These are phyloP conservation scores for Myotisia sp. DNA, from an alignment of 2,329 filamentous ascomycete species.

Conservation along the genomic window DNA sequence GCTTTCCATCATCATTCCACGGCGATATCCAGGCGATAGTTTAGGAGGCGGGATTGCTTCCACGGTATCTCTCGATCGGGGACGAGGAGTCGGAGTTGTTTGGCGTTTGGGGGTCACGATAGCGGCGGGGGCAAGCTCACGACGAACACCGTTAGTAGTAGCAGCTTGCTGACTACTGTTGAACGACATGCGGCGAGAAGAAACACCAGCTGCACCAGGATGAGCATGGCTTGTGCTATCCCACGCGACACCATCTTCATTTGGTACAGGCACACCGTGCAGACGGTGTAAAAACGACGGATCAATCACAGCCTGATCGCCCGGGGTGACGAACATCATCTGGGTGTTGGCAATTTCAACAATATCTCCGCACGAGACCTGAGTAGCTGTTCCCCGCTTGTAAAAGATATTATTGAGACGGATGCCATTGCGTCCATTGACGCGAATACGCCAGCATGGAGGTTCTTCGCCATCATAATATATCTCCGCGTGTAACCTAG, in stretches of 20 bases:
- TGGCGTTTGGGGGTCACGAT: slow-evolving; percentile 30
- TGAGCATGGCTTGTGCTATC: slow-evolving; percentile 28
- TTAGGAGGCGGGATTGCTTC: slow-evolving; percentile 14
- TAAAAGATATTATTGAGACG: slow-evolving; percentile 63
- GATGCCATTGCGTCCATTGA: slow-evolving; percentile 84
- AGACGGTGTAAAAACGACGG: slow-evolving; percentile 54
- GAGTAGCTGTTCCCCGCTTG: slow-evolving; percentile 50
- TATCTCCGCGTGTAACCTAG: slow-evolving; percentile 61
- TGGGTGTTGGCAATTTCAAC: slow-evolving; percentile 85
- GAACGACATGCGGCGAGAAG: slow-evolving; percentile 4
- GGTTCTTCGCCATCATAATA: slow-evolving; percentile 53
- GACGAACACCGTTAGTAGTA: slow-evolving; percentile 8
- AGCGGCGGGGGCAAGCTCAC: slow-evolving; percentile 2
- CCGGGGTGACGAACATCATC: slow-evolving; percentile 97
- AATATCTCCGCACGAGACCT: slow-evolving; percentile 72
- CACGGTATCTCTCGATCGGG: slow-evolving; percentile 10
- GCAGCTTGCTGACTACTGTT: slow-evolving; percentile 16
- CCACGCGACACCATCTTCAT: slow-evolving; percentile 25
- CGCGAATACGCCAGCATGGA: slow-evolving; percentile 63
- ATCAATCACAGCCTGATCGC: slow-evolving; percentile 55
- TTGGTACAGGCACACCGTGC: slow-evolving; percentile 24
- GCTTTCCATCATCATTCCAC: slow-evolving; percentile 40
- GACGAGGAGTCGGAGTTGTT: slow-evolving; percentile 14
- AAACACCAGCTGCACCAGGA: slow-evolving; percentile 14
- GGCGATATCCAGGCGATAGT: slow-evolving; percentile 35